Evolutionary conservation across 306 rosid genomes (phyloP).

Genomic region (Lotus japonicus): DNA sequence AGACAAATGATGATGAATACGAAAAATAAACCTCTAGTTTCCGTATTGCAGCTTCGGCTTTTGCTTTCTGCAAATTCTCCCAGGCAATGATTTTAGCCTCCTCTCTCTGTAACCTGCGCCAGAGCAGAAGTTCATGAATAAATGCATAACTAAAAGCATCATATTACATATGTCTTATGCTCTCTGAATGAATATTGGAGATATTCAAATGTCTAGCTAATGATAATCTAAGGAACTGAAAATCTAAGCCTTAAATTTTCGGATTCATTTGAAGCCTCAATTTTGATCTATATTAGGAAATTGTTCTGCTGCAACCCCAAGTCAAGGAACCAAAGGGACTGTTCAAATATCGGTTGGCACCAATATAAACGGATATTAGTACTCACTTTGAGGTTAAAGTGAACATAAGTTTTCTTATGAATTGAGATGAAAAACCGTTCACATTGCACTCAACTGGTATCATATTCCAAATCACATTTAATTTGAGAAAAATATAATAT

Average conservation of each 20-base stretch:
- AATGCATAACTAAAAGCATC: neutral
- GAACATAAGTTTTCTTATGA: too few species aligned
- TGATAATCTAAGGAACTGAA: neutral
- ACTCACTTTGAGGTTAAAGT: too few species aligned
- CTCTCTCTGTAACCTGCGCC: slow-evolving; percentile 60
- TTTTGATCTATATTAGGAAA: neutral
- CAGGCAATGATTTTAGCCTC: slow-evolving; percentile 86
- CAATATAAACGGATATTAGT: too few species aligned
- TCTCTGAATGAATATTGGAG: neutral
- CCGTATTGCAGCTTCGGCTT: slow-evolving; percentile 76
- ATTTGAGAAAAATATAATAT: neutral
- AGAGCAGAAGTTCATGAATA: neutral
- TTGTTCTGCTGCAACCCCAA: neutral
- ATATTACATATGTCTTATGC: neutral
- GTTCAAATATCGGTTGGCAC: too few species aligned
- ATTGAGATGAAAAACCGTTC: too few species aligned
- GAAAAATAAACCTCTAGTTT: slow-evolving; percentile 67
- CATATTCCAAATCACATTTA: too few species aligned
- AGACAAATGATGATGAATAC: neutral
- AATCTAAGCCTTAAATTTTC: neutral
- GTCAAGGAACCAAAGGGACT: neutral
- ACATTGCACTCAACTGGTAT: too few species aligned
- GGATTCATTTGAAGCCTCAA: neutral
- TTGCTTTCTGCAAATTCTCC: slow-evolving; percentile 87
- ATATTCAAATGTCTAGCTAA: neutral